Conservation (phyloP, 2,329 filamentous ascomycete genomes). For the Pseudogymnoascus sp. region DNA sequence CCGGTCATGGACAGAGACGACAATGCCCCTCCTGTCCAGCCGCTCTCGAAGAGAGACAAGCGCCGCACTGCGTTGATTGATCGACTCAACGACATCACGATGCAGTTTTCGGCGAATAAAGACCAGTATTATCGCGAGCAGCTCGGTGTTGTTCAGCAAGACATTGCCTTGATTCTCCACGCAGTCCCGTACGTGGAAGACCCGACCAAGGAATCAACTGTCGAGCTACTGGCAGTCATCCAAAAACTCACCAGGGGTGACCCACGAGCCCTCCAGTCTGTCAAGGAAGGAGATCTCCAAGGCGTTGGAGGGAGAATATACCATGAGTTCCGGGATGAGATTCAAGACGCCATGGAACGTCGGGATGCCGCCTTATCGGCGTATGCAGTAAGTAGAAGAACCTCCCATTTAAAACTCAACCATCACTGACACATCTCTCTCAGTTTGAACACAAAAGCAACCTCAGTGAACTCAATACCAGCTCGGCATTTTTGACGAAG, state of each 20-base stretch:
- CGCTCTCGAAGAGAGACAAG: slow-evolving; percentile 75
- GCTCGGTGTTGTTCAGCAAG: slow-evolving; percentile 82
- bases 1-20: slow-evolving; percentile 4
- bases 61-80: slow-evolving; percentile 76
- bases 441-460: slow-evolving; percentile 58
- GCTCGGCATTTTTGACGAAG: slow-evolving; percentile 52
- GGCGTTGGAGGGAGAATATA: slow-evolving; percentile 74
- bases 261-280: slow-evolving; percentile 20
- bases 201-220: slow-evolving; percentile 49
- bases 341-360: slow-evolving; percentile 82
- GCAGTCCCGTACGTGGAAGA: slow-evolving; percentile 71
- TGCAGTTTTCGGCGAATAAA: slow-evolving; percentile 70
- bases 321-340: slow-evolving; percentile 71
- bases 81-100: slow-evolving; percentile 64
- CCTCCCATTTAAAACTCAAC: slow-evolving; percentile 6
- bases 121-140: slow-evolving; percentile 83
- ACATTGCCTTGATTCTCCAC: slow-evolving; percentile 76
- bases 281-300: slow-evolving; percentile 29
- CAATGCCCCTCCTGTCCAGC: slow-evolving; percentile 12
- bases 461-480: slow-evolving; percentile 49
- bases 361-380: slow-evolving; percentile 75
- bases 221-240: slow-evolving; percentile 31
- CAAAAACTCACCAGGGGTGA: slow-evolving; percentile 29
- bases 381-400: slow-evolving; percentile 57
- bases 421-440: slow-evolving; percentile 16